Percentiles rank a stretch among this genome's conserved stretches.
Evolutionary conservation across 371 early-diverging fungal genomes (phyloP).

Genomic region (Globomyces sp.): DNA sequence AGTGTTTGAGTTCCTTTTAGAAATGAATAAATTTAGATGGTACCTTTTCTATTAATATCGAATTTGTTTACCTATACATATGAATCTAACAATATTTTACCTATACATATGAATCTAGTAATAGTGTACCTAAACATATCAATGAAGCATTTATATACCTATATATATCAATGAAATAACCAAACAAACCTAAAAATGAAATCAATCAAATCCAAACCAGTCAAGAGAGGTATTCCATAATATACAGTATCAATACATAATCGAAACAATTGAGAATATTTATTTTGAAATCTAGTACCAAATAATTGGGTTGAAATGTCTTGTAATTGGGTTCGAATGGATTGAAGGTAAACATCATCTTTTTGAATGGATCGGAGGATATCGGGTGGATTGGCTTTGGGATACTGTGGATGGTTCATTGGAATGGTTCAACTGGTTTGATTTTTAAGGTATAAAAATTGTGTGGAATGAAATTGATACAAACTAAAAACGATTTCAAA

Average conservation of each 20-base stretch:
- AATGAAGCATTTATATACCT: no score
- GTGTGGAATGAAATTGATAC: no score
- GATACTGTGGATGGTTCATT: not conserved
- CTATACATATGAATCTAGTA: no score
- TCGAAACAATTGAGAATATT: not conserved
- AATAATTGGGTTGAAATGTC: not conserved
- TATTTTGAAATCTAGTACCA: constrained; percentile 1
- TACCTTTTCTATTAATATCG: no score
- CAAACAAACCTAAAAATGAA: no score
- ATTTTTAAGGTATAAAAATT: constrained; percentile 39
- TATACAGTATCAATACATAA: not conserved
- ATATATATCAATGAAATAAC: no score
- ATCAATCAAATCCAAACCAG: not conserved
- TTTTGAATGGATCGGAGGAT: constrained; percentile 15
- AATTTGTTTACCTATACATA: no score
- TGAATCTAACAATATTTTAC: no score
- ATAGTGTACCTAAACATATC: no score
- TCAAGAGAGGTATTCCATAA: not conserved
- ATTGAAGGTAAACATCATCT: not conserved
- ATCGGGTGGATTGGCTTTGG: constrained; percentile 5
- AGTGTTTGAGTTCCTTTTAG: constrained; percentile 74
- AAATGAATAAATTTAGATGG: not conserved
- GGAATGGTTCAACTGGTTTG: constrained; percentile 3
- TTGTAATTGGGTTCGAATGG: not conserved
- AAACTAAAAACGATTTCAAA: no score